These are phyloP conservation scores for Marasmius tenuissimus DNA, from an alignment of 1,284 basidiomycete species.

Conservation along the genomic window DNA sequence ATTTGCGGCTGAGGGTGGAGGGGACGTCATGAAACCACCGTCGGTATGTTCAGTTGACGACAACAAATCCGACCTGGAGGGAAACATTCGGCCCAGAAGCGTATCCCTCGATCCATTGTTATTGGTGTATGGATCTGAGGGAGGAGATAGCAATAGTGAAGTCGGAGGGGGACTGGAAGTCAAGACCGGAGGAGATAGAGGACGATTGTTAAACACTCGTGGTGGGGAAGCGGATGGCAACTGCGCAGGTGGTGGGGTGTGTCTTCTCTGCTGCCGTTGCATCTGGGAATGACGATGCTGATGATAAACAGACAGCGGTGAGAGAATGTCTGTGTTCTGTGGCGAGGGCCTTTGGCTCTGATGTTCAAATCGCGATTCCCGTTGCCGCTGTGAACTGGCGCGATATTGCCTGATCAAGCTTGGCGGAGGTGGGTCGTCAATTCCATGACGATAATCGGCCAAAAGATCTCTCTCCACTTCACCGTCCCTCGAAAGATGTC, in stretches of 20 bases:
- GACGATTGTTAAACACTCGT: not conserved
- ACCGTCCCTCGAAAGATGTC: constrained; percentile 13
- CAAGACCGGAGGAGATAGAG: not conserved
- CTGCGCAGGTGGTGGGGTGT: not conserved
- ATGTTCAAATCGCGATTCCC: not conserved
- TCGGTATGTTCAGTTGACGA: constrained; percentile 7
- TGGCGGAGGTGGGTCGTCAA: constrained; percentile 22
- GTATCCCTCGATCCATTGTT: constrained; percentile 8
- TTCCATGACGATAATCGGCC: constrained; percentile 8
- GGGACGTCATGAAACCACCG: not conserved
- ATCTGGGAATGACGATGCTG: constrained; percentile 4
- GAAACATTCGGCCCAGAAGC: constrained; percentile 16
- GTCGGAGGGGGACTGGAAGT: not conserved
- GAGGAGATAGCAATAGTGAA: not conserved
- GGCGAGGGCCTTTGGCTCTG: not conserved
- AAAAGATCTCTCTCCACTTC: constrained; percentile 12
- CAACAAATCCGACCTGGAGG: constrained; percentile 10
- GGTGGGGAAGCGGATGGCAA: not conserved
- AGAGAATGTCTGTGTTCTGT: constrained; percentile 8
- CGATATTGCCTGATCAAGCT: constrained; percentile 20
- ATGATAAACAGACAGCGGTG: constrained; percentile 8
- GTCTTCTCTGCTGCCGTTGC: constrained; percentile 1
- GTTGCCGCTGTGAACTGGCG: not conserved
- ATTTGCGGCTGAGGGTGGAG: not conserved
- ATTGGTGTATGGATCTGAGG: not conserved